Base-by-base conservation (phyloP, 2,329 filamentous ascomycete genomes). In the Arthrobotrys megalospora region DNA sequence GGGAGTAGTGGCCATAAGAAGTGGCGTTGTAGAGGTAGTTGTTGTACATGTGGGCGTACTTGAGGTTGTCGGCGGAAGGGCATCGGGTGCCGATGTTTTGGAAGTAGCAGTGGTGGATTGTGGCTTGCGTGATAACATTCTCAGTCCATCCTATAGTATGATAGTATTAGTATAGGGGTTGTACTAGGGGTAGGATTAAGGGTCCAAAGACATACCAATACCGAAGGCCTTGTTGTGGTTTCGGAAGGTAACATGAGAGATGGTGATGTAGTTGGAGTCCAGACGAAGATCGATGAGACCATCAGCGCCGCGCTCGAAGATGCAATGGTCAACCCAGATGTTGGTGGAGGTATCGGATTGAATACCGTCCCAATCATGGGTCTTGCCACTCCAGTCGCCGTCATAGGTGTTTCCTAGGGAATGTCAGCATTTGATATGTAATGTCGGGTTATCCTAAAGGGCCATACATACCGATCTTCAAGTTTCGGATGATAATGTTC, bases 191-290 rank as follows among this genome's bases (percentile, higher is more conserved):
- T 21, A 43, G 14, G 14, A 45, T 48, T 7, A 12, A 24, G 28
- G 14, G 1, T 10, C 14, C 7, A 1, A 6, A 12, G 19, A 24
- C 69, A 36, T 69, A 76, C 71, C 81, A 52, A 81, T 81, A 14
- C 81, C 81, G n/a, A 81, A 80, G 16, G 79, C 80, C 60, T 81
- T 81, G 67, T 81, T 81, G 67, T 81, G 81, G 58, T 81, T 76
- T 41, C 78, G 76, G 38, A 81, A 78, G 6, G 81, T 72, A 52
- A 67, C 78, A 47, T 80, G 80, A 14, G 81, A 81, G 34, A 81
- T 78, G 1, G 81, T 81, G 36, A 81, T 75, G 65, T 80, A 81
- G 58, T 80, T 80, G 8, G 81, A 80, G 67, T 81, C 81, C n/a
- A 80, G 68, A 16, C 81, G 79, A 16, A 79, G 77, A 41, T 81